Evolutionary conservation across 441 rosid genomes (phyloP).

Genomic region (Populus tomentosa): DNA sequence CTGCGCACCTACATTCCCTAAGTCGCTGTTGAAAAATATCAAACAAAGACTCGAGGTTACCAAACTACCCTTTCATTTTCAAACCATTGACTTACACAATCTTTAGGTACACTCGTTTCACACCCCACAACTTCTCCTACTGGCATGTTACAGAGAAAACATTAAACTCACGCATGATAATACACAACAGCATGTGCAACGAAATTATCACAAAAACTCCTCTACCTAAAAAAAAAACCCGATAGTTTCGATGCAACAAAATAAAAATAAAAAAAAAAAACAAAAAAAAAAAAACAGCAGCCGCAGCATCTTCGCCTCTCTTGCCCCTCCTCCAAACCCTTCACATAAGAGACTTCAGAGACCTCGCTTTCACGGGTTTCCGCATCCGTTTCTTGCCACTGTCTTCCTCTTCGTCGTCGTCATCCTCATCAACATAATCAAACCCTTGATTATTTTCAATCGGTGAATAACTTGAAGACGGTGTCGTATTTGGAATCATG

Average conservation of each 20-base stretch:
- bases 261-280: background rate
- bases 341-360: conserved; percentile 88
- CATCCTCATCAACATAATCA: conserved; percentile 39
- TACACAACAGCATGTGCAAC: conserved; percentile 14
- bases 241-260: background rate
- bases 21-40: background rate
- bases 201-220: conserved; percentile 14
- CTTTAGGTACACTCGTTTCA: conserved; percentile 5
- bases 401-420: conserved; percentile 29
- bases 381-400: conserved; percentile 54
- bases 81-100: conserved; percentile 17
- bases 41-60: conserved; percentile 4
- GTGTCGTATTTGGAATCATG: conserved; percentile 22
- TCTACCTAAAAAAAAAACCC: conserved; percentile 3
- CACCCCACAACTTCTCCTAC: conserved; percentile 22
- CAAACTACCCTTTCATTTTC: conserved; percentile 8
- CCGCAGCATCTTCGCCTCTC: background rate
- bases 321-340: background rate
- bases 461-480: conserved; percentile 22
- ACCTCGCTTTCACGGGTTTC: conserved; percentile 79
- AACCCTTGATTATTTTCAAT: conserved; percentile 25
- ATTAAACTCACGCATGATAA: conserved; percentile 16
- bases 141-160: conserved; percentile 22
- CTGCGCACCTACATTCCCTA: background rate
- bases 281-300: background rate